A percentile compares a stretch with the other conserved stretches of the same genome.
Conservation (phyloP, 2,329 filamentous ascomycete genomes). For the Arthrobotrys iridis region DNA sequence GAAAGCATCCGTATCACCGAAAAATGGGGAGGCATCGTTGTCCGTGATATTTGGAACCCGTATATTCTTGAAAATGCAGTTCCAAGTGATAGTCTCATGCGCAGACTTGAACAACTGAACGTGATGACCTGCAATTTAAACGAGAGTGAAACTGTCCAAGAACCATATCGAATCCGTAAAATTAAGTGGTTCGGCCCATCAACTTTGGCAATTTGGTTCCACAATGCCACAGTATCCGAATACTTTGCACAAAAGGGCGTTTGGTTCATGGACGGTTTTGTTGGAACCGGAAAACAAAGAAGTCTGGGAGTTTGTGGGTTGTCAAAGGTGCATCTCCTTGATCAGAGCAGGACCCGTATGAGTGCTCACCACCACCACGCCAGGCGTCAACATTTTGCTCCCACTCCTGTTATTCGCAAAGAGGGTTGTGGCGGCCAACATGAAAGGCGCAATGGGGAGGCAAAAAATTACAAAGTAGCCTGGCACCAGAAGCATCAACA, state of each 20-base stretch:
- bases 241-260: constrained; percentile 23
- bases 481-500: neutral
- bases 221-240: constrained; percentile 18
- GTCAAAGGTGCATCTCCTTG: neutral
- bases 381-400: neutral
- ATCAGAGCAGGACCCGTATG: constrained; percentile 11
- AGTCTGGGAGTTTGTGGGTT: constrained; percentile 17
- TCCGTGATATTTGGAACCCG: constrained; percentile 41
- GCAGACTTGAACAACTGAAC: constrained; percentile 18
- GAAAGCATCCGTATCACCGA: constrained; percentile 21
- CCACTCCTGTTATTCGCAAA: neutral
- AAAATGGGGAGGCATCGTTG: constrained; percentile 42
- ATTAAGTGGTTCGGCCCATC: constrained; percentile 34
- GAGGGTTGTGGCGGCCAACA: neutral
- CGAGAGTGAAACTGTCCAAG: neutral
- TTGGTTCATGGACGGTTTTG: constrained; percentile 39
- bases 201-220: constrained; percentile 41
- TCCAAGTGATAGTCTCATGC: constrained; percentile 17
- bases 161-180: constrained; percentile 31
- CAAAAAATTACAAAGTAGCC: neutral
- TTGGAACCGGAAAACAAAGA: neutral
- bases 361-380: neutral
- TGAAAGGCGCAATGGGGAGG: neutral
- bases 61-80: constrained; percentile 10
- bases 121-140: neutral